These are phyloP conservation scores for Hypoxylon perforatum DNA, from an alignment of 495 filamentous ascomycete genomes.

Conservation along the genomic window DNA sequence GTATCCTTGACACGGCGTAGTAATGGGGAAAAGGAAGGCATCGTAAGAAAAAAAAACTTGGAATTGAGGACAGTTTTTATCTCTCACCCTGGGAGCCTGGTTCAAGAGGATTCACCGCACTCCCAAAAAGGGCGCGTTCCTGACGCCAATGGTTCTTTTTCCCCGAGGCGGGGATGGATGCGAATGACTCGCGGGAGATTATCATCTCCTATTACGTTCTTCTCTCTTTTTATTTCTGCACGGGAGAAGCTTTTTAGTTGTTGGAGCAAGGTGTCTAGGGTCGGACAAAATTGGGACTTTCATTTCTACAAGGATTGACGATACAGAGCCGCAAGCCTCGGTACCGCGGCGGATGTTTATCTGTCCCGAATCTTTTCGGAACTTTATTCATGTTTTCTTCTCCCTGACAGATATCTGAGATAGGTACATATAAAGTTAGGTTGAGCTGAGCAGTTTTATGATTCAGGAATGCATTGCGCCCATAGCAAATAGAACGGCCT, in stretches of 20 bases:
- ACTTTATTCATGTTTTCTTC: background rate
- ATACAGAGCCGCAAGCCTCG: conserved; percentile 32
- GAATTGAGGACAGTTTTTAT: conserved; percentile 6
- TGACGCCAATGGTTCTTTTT: conserved; percentile 18
- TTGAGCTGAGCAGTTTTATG: background rate
- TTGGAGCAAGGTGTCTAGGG: conserved; percentile 16
- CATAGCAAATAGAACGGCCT: conserved; percentile 1
- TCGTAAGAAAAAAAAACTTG: conserved; percentile 21
- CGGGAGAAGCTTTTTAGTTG: conserved; percentile 2
- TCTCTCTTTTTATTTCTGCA: background rate
- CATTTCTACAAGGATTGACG: conserved; percentile 11
- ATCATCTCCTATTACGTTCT: background rate
- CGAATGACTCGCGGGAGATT: conserved; percentile 18
- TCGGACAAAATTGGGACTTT: conserved; percentile 29
- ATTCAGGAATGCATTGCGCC: background rate
- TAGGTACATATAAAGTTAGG: background rate
- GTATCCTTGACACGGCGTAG: conserved; percentile 13
- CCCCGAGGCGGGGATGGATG: conserved; percentile 16
- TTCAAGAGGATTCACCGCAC: no score
- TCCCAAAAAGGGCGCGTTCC: conserved; percentile 18
- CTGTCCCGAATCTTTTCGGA: conserved; percentile 1
- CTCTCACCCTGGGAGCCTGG: no score
- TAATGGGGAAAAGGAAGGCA: background rate
- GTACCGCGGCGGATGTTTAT: conserved; percentile 13
- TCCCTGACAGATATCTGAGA: background rate